A percentile compares a stretch with the other conserved stretches of the same genome.
phyloP scores from a whole-genome alignment of 352 stramenopile species.

The Stramenopiles sp. region DNA sequence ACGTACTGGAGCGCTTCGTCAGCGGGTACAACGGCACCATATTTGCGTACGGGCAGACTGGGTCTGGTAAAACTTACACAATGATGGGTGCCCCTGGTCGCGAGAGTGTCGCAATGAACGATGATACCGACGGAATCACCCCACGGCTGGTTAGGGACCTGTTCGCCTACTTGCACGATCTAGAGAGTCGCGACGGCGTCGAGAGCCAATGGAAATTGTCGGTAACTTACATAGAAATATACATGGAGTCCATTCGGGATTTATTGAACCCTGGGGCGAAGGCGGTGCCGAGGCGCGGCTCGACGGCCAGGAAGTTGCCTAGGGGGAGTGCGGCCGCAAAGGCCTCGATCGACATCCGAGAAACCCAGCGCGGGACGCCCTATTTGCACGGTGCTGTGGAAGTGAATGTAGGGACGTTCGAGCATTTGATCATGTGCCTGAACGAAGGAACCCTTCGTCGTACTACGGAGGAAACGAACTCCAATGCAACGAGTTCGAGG shows the following conservation, averaged over 20 bases:
- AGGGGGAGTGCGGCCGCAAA: not conserved
- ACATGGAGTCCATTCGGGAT: slow-evolving; percentile 60
- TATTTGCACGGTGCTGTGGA: not conserved
- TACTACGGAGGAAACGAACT: not conserved
- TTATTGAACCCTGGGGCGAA: slow-evolving; percentile 53
- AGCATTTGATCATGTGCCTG: not conserved
- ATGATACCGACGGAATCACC: not conserved
- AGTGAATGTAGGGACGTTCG: not conserved
- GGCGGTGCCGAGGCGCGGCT: not conserved
- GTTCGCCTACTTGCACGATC: not conserved
- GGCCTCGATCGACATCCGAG: not conserved
- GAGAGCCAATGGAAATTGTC: slow-evolving; percentile 20
- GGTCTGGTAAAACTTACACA: slow-evolving; percentile 7
- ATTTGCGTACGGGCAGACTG: slow-evolving; percentile 8
- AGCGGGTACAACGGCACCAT: not conserved
- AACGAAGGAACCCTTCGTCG: not conserved
- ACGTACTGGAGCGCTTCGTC: not conserved
- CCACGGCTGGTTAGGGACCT: not conserved
- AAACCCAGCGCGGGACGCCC: not conserved
- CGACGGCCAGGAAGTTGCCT: too few species aligned
- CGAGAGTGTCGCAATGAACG: not conserved
- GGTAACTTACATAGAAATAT: slow-evolving; percentile 55
- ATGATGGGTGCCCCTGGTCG: slow-evolving; percentile 1
- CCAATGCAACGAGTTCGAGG: slow-evolving; percentile 7
- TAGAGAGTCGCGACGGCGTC: not conserved